These are phyloP conservation scores for Balansia obtecta DNA, from an alignment of 2,329 filamentous ascomycete species.

Conservation along the genomic window DNA sequence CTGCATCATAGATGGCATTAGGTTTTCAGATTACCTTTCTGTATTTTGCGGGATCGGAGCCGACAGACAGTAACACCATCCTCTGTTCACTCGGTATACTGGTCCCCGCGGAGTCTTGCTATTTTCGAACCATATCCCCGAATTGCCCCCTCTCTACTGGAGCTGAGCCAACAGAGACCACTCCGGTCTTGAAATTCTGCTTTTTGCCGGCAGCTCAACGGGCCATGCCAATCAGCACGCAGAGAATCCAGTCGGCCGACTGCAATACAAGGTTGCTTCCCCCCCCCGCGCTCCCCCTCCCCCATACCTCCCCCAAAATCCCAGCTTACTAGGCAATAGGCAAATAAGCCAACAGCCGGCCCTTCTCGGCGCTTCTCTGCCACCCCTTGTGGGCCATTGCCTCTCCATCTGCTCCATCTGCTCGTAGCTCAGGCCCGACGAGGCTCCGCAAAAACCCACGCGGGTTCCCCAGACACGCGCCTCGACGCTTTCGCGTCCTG, in stretches of 20 bases:
- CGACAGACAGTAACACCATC: background rate
- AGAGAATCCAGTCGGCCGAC: background rate
- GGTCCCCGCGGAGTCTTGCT: background rate
- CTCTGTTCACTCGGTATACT: no score
- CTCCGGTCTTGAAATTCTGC: background rate
- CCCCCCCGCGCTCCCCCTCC: no score
- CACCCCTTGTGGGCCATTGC: slow-evolving; percentile 5
- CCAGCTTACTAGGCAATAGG: background rate
- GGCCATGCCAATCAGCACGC: background rate
- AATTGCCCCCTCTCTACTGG: background rate
- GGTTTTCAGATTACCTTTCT: slow-evolving; percentile 1
- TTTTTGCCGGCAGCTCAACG: background rate
- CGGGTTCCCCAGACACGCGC: slow-evolving; percentile 19
- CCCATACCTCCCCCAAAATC: no score
- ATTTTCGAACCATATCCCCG: background rate
- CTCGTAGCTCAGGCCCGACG: slow-evolving; percentile 16
- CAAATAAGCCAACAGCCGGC: slow-evolving; percentile 12
- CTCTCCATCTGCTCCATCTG: slow-evolving; percentile 11
- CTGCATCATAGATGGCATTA: background rate
- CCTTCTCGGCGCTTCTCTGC: slow-evolving; percentile 25
- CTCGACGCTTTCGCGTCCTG: slow-evolving; percentile 3
- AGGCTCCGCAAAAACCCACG: slow-evolving; percentile 8
- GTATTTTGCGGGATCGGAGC: background rate
- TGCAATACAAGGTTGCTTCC: background rate
- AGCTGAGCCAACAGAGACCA: background rate